These are phyloP conservation scores for Ilex paraguariensis DNA, from an alignment of 305 asterid species.

Conservation along the genomic window DNA sequence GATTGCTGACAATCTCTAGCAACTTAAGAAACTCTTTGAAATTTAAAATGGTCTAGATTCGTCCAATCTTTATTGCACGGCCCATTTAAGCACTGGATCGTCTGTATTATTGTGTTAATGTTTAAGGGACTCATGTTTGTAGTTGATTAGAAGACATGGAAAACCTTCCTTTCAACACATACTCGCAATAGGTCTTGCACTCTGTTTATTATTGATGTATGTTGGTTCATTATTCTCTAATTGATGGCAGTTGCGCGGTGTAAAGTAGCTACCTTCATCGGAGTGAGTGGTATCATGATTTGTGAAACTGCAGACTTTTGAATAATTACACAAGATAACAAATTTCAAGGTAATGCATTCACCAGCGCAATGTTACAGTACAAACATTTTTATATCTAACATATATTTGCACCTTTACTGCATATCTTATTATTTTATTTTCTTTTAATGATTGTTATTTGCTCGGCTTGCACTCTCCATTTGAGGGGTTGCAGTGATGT, in stretches of 20 bases:
- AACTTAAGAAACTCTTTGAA: no score
- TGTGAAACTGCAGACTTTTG: constrained; percentile 82
- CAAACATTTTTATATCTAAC: no score
- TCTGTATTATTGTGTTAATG: no score
- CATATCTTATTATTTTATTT: not conserved
- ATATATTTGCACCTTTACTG: not conserved
- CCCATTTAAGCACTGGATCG: no score
- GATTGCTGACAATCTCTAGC: no score
- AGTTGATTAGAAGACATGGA: no score
- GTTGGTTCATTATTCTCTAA: constrained; percentile 3
- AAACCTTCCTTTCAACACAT: no score
- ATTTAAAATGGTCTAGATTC: no score
- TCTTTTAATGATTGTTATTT: not conserved
- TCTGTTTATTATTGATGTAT: not conserved
- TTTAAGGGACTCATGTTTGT: no score
- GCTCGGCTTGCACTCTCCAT: not conserved
- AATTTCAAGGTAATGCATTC: constrained; percentile 55
- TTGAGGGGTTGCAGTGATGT: not conserved
- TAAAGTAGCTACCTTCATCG: constrained; percentile 43
- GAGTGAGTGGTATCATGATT: constrained; percentile 70
- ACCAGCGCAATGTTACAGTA: not conserved
- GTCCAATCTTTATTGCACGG: no score
- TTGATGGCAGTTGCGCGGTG: constrained; percentile 61
- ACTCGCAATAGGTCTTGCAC: no score
- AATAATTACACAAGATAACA: constrained; percentile 67